Base-by-base conservation (phyloP, 2,329 filamentous ascomycete genomes). In the Diaporthe longicolla region DNA sequence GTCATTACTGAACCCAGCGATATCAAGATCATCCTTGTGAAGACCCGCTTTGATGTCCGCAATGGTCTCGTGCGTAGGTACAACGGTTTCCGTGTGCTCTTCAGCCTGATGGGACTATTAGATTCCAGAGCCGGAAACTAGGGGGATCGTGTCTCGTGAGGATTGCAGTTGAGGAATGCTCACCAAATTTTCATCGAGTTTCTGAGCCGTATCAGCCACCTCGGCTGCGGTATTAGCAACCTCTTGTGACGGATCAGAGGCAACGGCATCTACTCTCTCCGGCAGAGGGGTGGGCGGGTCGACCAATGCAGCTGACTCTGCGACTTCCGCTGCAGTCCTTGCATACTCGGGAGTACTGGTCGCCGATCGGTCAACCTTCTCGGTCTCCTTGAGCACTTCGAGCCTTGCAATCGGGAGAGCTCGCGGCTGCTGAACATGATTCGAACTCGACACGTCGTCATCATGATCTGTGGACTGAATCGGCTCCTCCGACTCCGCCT, bases 201-300 rank as follows among this genome's bases (percentile, higher is more conserved):
- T 6, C 77, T 79, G 73, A 83, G 86, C 85, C 35, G 81, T 81
- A 71, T 86, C 82, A 26, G 84, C 83, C 43, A 86, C 84, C 76
- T 88, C 86, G 3, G 84, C 84, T 8, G 85, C 85, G 9, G 83
- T 85, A 7, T 79, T 79, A 15, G 85, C 82, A 57, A 85, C 83
- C 73, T 87, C 79, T 54, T 72, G 48, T 35, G 65, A 84, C 5
- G 84, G 84, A 4, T 84, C 84, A 5, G 75, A 77, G 58, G 79
- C 81, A 69, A 81, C 80, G 6, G 79, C 78, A 70, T 84, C 80
- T 7, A 80, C 77, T n/a, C 82, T 73, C 29, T 80, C 78, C 7
- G 80, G 79, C n/a, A 81, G 81, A 24, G 81, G 77, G 9, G 79
- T 79, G 26, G 80, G 78, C 43, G 78, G 75, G 70, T 83, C 82